Evolutionary conservation across 2,329 filamentous ascomycete species (phyloP).

Genomic region (Amesomyces nigricolor): DNA sequence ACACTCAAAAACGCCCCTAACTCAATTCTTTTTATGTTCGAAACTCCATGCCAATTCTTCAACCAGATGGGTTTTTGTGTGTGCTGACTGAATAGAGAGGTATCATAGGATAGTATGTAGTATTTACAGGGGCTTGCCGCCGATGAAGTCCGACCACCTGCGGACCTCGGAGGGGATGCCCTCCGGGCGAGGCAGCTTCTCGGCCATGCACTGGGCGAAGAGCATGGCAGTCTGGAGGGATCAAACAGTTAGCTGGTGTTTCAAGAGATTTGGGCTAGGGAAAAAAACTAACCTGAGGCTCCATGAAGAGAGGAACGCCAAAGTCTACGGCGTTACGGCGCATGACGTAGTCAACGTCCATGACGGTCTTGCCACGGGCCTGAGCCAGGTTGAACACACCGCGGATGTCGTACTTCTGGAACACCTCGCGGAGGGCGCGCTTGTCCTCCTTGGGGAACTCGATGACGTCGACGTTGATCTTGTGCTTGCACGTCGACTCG

Average conservation of each 20-base stretch:
- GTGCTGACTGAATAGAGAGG: neutral
- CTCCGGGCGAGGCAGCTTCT: slow-evolving; percentile 84
- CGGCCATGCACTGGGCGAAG: slow-evolving; percentile 94
- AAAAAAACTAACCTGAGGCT: slow-evolving; percentile 71
- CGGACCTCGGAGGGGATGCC: slow-evolving; percentile 88
- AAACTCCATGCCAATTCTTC: too few relatives aligned
- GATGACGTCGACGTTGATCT: slow-evolving; percentile 76
- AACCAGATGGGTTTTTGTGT: too few relatives aligned
- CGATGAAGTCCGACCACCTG: slow-evolving; percentile 93
- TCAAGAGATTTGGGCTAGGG: slow-evolving; percentile 24
- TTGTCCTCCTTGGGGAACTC: slow-evolving; percentile 97
- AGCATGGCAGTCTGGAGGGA: slow-evolving; percentile 75
- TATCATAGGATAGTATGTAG: slow-evolving; percentile 1
- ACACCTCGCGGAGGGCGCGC: slow-evolving; percentile 87
- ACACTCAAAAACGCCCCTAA: too few relatives aligned
- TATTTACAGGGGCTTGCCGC: slow-evolving; percentile 69
- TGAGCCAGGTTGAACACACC: slow-evolving; percentile 94
- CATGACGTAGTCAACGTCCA: slow-evolving; percentile 98
- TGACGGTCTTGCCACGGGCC: slow-evolving; percentile 71
- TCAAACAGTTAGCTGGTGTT: slow-evolving; percentile 23
- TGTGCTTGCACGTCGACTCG: slow-evolving; percentile 62
- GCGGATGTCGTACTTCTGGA: slow-evolving; percentile 92
- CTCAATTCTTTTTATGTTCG: too few relatives aligned
- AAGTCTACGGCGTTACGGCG: slow-evolving; percentile 97
- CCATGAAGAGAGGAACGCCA: slow-evolving; percentile 96